A percentile compares a stretch with the other conserved stretches of the same genome.
Evolutionary conservation across 163 green algal species (phyloP).

Genomic region (Botryococcus braunii): DNA sequence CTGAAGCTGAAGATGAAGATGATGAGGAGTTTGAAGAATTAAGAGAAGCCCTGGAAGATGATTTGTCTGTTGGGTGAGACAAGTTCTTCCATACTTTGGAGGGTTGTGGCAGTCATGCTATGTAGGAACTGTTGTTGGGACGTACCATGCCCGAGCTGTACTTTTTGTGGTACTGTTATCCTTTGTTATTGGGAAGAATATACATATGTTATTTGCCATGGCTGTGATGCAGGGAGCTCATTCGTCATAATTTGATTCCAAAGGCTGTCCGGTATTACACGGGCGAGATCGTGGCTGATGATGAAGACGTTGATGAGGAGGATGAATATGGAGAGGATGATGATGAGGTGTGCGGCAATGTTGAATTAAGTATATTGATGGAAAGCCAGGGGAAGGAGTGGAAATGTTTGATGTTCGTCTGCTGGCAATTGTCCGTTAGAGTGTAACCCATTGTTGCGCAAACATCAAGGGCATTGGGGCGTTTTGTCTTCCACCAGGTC

Average conservation of each 20-base stretch:
- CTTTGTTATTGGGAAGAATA: too few relatives aligned
- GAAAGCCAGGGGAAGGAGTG: background rate
- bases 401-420: too few relatives aligned
- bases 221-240: conserved; percentile 12
- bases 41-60: conserved; percentile 44
- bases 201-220: too few relatives aligned
- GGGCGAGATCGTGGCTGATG: conserved; percentile 62
- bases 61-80: conserved; percentile 61
- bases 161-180: too few relatives aligned
- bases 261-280: conserved; percentile 81
- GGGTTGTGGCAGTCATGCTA: too few relatives aligned
- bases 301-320: conserved; percentile 50
- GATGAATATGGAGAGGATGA: conserved; percentile 23
- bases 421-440: background rate
- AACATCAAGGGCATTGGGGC: background rate
- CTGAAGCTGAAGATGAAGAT: conserved; percentile 36
- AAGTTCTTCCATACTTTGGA: background rate
- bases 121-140: too few relatives aligned
- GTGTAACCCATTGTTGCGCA: background rate
- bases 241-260: conserved; percentile 67
- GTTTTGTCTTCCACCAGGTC: too few relatives aligned
- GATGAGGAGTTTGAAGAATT: conserved; percentile 55
- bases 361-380: background rate
- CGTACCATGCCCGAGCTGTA: too few relatives aligned
- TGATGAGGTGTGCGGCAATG: conserved; percentile 10